Percentiles rank a stretch among this genome's conserved stretches.
Evolutionary conservation across 768 basidiomycete genomes (phyloP).

Genomic region (Serendipita sp.): DNA sequence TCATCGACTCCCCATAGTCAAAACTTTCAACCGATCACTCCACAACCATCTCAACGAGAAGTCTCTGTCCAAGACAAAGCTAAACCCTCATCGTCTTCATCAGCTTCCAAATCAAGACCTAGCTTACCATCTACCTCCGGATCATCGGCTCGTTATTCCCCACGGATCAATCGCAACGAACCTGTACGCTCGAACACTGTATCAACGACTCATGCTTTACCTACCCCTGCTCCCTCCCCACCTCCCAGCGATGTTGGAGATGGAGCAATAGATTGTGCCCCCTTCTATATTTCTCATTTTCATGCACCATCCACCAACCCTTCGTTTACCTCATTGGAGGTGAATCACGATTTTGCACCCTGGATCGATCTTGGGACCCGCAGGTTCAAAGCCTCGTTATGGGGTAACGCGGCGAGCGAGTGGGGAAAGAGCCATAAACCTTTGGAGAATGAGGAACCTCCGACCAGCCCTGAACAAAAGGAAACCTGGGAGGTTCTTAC

Average conservation of each 20-base stretch:
- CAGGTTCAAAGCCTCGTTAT: constrained; percentile 39
- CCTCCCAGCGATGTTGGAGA: not conserved
- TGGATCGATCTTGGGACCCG: constrained; percentile 39
- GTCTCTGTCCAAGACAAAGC: not conserved
- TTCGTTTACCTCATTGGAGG: constrained; percentile 43
- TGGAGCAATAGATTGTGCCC: constrained; percentile 15
- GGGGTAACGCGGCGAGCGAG: constrained; percentile 32
- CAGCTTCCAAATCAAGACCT: not conserved
- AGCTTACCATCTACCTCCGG: no score
- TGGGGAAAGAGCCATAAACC: constrained; percentile 14
- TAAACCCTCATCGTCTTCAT: not conserved
- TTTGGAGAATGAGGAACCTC: constrained; percentile 22
- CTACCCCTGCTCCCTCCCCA: constrained; percentile 15
- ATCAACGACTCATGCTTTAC: constrained; percentile 8
- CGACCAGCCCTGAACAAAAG: constrained; percentile 11
- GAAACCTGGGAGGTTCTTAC: constrained; percentile 50
- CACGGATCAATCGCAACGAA: not conserved
- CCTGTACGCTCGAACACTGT: not conserved
- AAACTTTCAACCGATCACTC: not conserved
- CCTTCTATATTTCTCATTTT: constrained; percentile 63
- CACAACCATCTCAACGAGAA: not conserved
- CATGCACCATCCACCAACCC: constrained; percentile 80
- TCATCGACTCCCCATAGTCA: constrained; percentile 2
- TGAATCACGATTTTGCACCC: constrained; percentile 35
- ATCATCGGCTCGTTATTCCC: not conserved